Conservation (phyloP, 257 asterid species). For the Marsdenia floribunda region DNA sequence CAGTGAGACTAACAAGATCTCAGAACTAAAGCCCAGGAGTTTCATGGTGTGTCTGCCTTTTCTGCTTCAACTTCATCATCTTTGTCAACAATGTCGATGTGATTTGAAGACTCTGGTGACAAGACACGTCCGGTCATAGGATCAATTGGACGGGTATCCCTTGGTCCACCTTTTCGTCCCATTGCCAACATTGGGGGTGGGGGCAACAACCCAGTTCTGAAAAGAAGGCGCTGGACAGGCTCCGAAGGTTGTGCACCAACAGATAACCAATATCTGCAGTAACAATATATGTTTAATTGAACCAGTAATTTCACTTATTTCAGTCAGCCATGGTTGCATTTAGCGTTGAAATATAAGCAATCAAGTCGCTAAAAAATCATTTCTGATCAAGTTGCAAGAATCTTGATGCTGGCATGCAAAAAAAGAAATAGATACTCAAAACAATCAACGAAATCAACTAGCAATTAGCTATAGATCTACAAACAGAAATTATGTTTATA, state of each 20-base stretch:
- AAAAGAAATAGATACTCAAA: not conserved
- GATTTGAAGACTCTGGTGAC: slow-evolving; percentile 24
- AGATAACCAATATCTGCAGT: slow-evolving; percentile 82
- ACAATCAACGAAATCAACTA: not conserved
- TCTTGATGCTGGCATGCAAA: not conserved
- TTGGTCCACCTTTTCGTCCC: slow-evolving; percentile 92
- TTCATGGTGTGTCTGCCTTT: slow-evolving; percentile 1
- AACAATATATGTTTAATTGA: slow-evolving; percentile 20
- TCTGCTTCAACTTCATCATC: slow-evolving; percentile 31
- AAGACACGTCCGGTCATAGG: slow-evolving; percentile 74
- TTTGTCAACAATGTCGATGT: slow-evolving; percentile 11
- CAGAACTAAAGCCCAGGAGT: not conserved
- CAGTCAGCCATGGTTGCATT: not conserved
- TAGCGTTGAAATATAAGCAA: not conserved
- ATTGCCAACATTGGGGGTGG: slow-evolving; percentile 90
- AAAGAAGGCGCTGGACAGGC: slow-evolving; percentile 85
- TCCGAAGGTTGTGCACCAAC: slow-evolving; percentile 97
- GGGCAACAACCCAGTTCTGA: slow-evolving; percentile 76
- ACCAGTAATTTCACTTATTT: not conserved
- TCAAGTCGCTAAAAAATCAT: not conserved
- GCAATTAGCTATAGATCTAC: not conserved
- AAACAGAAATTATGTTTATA: not conserved
- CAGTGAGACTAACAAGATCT: not conserved
- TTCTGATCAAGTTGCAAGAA: not conserved
- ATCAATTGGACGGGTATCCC: slow-evolving; percentile 67